A percentile compares a stretch with the other conserved stretches of the same genome.
Evolutionary conservation across 2,329 filamentous ascomycete genomes (phyloP).

Genomic region (Exophiala mesophila): DNA sequence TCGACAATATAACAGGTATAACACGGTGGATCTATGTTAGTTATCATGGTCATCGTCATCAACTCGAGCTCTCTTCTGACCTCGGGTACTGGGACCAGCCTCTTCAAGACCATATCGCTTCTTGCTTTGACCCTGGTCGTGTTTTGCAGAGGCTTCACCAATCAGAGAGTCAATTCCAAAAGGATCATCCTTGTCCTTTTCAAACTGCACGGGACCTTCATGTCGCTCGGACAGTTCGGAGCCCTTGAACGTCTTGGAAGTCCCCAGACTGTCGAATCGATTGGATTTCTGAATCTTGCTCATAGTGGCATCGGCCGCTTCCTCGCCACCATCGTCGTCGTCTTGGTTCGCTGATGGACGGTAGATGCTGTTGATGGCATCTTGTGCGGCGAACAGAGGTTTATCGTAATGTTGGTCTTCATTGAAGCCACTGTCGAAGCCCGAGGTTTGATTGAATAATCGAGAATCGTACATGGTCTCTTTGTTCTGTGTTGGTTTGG

Average conservation of each 20-base stretch:
- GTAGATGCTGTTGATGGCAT: constrained; percentile 92
- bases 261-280: constrained; percentile 83
- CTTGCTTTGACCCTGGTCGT: constrained; percentile 51
- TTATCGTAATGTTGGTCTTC: constrained; percentile 98
- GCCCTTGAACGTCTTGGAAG: constrained; percentile 79
- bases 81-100: constrained; percentile 36
- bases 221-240: constrained; percentile 69
- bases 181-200: constrained; percentile 79
- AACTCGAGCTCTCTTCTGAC: constrained; percentile 68
- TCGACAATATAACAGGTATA: too few species aligned
- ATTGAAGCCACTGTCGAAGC: constrained; percentile 89
- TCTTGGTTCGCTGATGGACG: constrained; percentile 67
- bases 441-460: constrained; percentile 88
- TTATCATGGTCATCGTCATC: constrained; percentile 69
- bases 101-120: constrained; percentile 70
- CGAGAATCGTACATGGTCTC: constrained; percentile 97
- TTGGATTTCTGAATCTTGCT: constrained; percentile 80
- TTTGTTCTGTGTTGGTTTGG: constrained; percentile 85
- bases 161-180: constrained; percentile 96
- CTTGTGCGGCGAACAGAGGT: constrained; percentile 90
- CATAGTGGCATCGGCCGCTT: constrained; percentile 75
- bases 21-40: too few species aligned
- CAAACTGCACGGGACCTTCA: constrained; percentile 90
- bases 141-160: constrained; percentile 55
- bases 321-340: constrained; percentile 63